Evolutionary conservation across 805 yeast species (phyloP).

Genomic region (Starmerella asiatica): DNA sequence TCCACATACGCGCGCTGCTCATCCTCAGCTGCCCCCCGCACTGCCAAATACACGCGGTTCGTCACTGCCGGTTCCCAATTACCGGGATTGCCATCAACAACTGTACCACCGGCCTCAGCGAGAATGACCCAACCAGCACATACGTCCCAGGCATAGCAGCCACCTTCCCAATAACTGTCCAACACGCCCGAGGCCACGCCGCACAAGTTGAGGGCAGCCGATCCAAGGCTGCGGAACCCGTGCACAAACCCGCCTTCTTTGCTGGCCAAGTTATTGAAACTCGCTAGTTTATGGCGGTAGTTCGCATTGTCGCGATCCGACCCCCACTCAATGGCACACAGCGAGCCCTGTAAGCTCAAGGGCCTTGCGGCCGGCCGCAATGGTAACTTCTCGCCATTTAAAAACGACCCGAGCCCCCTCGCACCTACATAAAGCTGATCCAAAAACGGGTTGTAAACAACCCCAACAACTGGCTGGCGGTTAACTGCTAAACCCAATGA

Average conservation of each 20-base stretch:
- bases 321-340: constrained; percentile 50
- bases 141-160: constrained; percentile 59
- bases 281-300: constrained; percentile 37
- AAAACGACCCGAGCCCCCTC: constrained; percentile 41
- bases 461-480: constrained; percentile 45
- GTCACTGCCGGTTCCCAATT: constrained; percentile 39
- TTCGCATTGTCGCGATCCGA: constrained; percentile 41
- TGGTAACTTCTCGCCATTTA: constrained; percentile 36
- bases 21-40: constrained; percentile 37
- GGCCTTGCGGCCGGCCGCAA: constrained; percentile 27
- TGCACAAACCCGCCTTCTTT: constrained; percentile 46
- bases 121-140: constrained; percentile 56
- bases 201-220: constrained; percentile 51
- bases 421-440: constrained; percentile 42
- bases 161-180: constrained; percentile 59
- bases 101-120: constrained; percentile 44
- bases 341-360: constrained; percentile 37
- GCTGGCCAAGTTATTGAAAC: constrained; percentile 36
- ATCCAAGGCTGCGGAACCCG: constrained; percentile 49
- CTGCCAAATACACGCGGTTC: constrained; percentile 42
- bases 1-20: constrained; percentile 36
- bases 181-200: constrained; percentile 45
- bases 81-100: constrained; percentile 43
- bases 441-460: constrained; percentile 48
- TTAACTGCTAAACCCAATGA: constrained; percentile 44